Evolutionary conservation across 805 yeast species (phyloP), one percentile per base, ranked within the genome.

Genomic region (Kuraishia hungarica): DNA sequence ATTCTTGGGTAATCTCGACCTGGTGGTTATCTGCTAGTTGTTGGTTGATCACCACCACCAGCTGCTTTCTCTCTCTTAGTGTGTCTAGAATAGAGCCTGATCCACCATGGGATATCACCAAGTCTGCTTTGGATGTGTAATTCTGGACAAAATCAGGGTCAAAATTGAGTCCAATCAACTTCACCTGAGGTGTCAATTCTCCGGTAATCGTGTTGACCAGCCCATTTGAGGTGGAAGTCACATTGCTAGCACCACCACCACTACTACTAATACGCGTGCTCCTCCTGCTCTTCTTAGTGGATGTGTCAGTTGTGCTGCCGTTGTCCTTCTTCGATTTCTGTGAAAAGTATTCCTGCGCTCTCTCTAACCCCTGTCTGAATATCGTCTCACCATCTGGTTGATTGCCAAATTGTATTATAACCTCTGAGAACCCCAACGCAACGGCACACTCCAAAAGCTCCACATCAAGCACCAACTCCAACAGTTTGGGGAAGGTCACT

Each of bases 11-110:
- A 7, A 89, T 83, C 58, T 92, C 93, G 19, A 69, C 59, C 66
- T 92, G 97, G 66, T 92, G 97, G 65, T 91, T 89, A 65, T 89
- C 89, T 89, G 89, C 87, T n/a, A 94, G 76, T 4, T 67, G 61
- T 11, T 78, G 77, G 66, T 93, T 93, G 8, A 84, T 80, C 28
- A 90, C 86, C 6, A 87, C 91, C 0, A 92, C 71, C 55, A 90
- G 70, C 23, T 78, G 81, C 63, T 81, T 84, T 1, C 69, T 54
- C 28, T 64, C 63, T 22, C 94, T 74, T 43, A 90, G 68, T 0
- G 88, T 77, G 63, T 93, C 99, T 26, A 94, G 67, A 7, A 93
- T 87, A 0, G 97, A 89, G 1, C 99, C 99, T 0, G 98, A 89
- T 1, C 87, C 87, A 0, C 96, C 97, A 66, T 94, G 98, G 0